Conservation (phyloP, 2,329 filamentous ascomycete species). For the Alternaria novae-zelandiae region DNA sequence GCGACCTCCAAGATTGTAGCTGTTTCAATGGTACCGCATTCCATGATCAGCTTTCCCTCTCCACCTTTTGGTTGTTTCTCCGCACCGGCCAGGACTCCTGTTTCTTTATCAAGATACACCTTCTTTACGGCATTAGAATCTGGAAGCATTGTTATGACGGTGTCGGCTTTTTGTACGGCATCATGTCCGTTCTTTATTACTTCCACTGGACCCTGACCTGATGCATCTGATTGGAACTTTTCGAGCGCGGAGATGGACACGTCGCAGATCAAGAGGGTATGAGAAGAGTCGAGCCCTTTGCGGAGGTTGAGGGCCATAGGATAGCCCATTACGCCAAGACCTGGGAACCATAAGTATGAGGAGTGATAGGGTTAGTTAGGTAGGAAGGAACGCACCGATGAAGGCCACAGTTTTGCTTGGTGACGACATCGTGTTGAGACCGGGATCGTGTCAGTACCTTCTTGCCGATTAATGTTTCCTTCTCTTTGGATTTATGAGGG, state of each 20-base stretch:
- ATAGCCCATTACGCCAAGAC: constrained; percentile 53
- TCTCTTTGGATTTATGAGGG: too few species aligned
- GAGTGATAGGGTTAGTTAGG: neutral
- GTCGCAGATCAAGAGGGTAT: constrained; percentile 49
- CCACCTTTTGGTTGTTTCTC: constrained; percentile 37
- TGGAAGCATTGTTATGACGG: constrained; percentile 53
- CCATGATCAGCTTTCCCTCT: constrained; percentile 79
- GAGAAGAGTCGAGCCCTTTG: constrained; percentile 39
- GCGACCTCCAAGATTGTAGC: constrained; percentile 80
- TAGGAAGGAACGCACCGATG: constrained; percentile 21
- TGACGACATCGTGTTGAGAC: constrained; percentile 17
- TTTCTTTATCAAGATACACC: constrained; percentile 51
- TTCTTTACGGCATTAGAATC: constrained; percentile 44
- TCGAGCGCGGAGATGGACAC: constrained; percentile 47
- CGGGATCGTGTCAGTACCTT: neutral
- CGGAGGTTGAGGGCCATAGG: constrained; percentile 52
- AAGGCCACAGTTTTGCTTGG: constrained; percentile 33
- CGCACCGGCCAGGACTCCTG: constrained; percentile 51
- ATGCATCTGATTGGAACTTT: constrained; percentile 48
- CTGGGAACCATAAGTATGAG: constrained; percentile 18
- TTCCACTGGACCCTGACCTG: constrained; percentile 45
- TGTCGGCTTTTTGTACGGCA: constrained; percentile 48
- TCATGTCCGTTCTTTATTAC: constrained; percentile 48
- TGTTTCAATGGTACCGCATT: constrained; percentile 96
- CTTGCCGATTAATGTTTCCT: neutral